Evolutionary conservation across 2,329 filamentous ascomycete genomes (phyloP).

Genomic region (Penicillium sclerotiorum): DNA sequence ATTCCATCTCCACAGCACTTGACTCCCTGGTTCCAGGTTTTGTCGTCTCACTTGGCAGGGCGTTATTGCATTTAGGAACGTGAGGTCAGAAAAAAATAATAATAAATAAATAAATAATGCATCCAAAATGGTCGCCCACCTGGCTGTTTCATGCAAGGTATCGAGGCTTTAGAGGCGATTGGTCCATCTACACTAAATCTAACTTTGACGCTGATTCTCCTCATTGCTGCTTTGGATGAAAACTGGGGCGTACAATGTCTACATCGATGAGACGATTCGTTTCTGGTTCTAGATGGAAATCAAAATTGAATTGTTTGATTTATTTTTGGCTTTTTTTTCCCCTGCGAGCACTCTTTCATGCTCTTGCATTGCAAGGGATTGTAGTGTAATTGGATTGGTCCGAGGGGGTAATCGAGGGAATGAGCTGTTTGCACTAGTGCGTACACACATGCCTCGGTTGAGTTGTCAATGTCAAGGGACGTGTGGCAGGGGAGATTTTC

Average conservation of each 20-base stretch:
- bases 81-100: too few relatives aligned
- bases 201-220: neutral
- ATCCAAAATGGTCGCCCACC: too few relatives aligned
- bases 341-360: neutral
- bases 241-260: too few relatives aligned
- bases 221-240: too few relatives aligned
- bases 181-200: constrained; percentile 15
- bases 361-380: neutral
- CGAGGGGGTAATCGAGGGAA: too few relatives aligned
- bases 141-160: constrained; percentile 23
- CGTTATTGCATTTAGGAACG: too few relatives aligned
- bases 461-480: too few relatives aligned
- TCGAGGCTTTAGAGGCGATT: constrained; percentile 22
- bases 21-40: neutral
- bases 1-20: neutral
- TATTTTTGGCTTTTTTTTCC: neutral
- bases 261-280: neutral
- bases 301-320: neutral
- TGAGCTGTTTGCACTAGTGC: neutral
- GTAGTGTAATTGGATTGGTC: neutral
- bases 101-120: too few relatives aligned
- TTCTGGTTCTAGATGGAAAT: neutral
- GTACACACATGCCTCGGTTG: neutral
- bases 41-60: neutral
- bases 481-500: constrained; percentile 7